Evolutionary conservation across 495 filamentous ascomycete species (phyloP), one percentile per base, ranked within the genome.

Genomic region (Daldinia grandis): DNA sequence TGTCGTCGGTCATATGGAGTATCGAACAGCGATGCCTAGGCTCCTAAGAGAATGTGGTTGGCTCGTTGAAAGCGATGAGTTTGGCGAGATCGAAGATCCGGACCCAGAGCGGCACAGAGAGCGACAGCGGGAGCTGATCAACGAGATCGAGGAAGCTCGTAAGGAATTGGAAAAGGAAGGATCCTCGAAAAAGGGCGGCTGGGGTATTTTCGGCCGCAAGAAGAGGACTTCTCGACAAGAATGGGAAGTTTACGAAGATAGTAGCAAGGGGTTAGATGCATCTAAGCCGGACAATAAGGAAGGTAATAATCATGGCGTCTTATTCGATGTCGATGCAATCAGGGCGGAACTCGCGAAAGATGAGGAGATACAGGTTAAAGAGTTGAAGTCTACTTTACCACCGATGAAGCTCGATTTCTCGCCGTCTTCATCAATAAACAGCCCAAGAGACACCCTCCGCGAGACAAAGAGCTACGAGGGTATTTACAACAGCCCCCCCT

Each of bases 321-420:
- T 99, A 9, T 99, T 99, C 72, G 95, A 99, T 75, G 90, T 98
- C 56, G 95, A 99, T 73, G 95, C 95, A 5, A 97, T 99, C 68
- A 87, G 92, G 54, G 87, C 91, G 2, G 93, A 97, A 73, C 79
- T 99, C 8, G 92, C 92, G 25, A 91, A 87, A 33, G 90, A 95
- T 66, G 78, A 84, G 44, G 66, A 84, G 40, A 63, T 95, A 54
- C 85, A 92, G 76, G 87, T 97, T 63, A 90, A 87, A 74, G 91
- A 99, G 79, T 82, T 97, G 35, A 89, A 94, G 75, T 94, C 91
- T 10, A 97, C 94, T 3, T 80, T 97, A 17, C 94, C 94, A 54
- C 91, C 94, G 0, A 94, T 97, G 84, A 94, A 94, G 72, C 83
- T 97, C 50, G 87, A 94, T 58, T 69, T 89, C 54, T 83, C 84